phyloP scores from a whole-genome alignment of 2,329 filamentous ascomycete genomes.

The Dryadomyces quercivorus region DNA sequence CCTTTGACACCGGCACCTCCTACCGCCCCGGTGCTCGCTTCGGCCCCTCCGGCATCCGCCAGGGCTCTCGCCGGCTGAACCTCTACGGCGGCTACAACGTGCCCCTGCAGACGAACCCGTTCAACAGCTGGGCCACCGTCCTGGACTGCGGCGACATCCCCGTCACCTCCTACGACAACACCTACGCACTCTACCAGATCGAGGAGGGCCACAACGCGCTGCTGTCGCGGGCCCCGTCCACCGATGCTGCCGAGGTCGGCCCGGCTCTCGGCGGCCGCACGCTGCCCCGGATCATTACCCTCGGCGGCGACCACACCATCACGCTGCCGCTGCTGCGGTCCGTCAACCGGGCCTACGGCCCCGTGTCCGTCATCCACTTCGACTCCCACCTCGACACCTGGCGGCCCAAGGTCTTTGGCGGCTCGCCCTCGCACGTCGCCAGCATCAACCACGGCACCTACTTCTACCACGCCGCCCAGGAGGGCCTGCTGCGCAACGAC shows the following conservation, averaged over 20 bases:
- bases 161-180: slow-evolving; percentile 79
- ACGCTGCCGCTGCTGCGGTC: slow-evolving; percentile 47
- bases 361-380: slow-evolving; percentile 49
- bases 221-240: slow-evolving; percentile 57
- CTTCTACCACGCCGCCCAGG: slow-evolving; percentile 71
- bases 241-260: slow-evolving; percentile 53
- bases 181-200: slow-evolving; percentile 70
- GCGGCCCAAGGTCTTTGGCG: slow-evolving; percentile 79
- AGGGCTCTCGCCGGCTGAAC: slow-evolving; percentile 75
- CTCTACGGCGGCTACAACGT: slow-evolving; percentile 86
- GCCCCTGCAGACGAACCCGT: slow-evolving; percentile 65
- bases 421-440: slow-evolving; percentile 62
- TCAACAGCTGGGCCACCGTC: slow-evolving; percentile 68
- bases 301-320: slow-evolving; percentile 54
- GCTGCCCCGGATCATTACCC: slow-evolving; percentile 67
- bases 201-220: slow-evolving; percentile 73
- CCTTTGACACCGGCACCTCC: slow-evolving; percentile 77
- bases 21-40: slow-evolving; percentile 78
- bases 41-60: slow-evolving; percentile 72
- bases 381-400: slow-evolving; percentile 58
- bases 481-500: slow-evolving; percentile 69
- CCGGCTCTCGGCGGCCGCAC: slow-evolving; percentile 63
- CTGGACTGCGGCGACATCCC: slow-evolving; percentile 78
- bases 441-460: slow-evolving; percentile 81
- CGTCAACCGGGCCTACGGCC: slow-evolving; percentile 48